Percentiles rank a stretch among this genome's conserved stretches.
phyloP scores from a whole-genome alignment of 2,329 filamentous ascomycete genomes.

The Alternaria arborescens region DNA sequence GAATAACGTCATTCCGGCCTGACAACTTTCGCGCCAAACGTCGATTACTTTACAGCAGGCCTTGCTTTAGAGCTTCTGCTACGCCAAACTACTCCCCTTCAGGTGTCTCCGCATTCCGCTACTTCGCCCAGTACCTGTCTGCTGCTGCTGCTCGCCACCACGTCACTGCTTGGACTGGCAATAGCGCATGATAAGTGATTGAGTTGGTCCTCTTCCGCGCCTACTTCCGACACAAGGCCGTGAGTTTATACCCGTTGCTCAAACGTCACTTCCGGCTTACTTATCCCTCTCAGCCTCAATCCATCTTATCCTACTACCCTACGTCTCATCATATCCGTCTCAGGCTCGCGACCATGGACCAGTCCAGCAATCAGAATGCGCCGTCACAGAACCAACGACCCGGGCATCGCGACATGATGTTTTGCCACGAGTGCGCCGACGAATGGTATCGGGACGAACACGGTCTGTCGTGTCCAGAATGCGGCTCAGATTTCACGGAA shows the following conservation, averaged over 20 bases:
- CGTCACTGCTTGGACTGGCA: slow-evolving; percentile 20
- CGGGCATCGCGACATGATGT: slow-evolving; percentile 73
- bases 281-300: slow-evolving; percentile 2
- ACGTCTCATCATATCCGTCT: slow-evolving; percentile 1
- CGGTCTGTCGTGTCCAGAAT: slow-evolving; percentile 78
- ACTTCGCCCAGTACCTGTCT: slow-evolving; percentile 12
- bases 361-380: slow-evolving; percentile 26
- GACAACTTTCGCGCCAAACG: slow-evolving; percentile 16
- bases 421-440: slow-evolving; percentile 80
- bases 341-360: slow-evolving; percentile 34
- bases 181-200: slow-evolving; percentile 38
- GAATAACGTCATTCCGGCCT: slow-evolving; percentile 40
- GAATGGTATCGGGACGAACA: slow-evolving; percentile 82
- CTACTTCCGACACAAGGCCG: slow-evolving; percentile 26
- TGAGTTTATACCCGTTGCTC: slow-evolving; percentile 15
- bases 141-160: slow-evolving; percentile 28
- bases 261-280: slow-evolving; percentile 11
- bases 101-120: slow-evolving; percentile 6
- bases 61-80: slow-evolving; percentile 12
- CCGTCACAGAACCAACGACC: slow-evolving; percentile 28
- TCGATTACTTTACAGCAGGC: slow-evolving; percentile 24
- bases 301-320: slow-evolving; percentile 5
- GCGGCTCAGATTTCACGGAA: slow-evolving; percentile 80
- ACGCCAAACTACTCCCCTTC: background rate
- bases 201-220: slow-evolving; percentile 20